These are phyloP conservation scores for Pyronema omphalodes DNA, from an alignment of 495 filamentous ascomycete genomes.

Conservation along the genomic window DNA sequence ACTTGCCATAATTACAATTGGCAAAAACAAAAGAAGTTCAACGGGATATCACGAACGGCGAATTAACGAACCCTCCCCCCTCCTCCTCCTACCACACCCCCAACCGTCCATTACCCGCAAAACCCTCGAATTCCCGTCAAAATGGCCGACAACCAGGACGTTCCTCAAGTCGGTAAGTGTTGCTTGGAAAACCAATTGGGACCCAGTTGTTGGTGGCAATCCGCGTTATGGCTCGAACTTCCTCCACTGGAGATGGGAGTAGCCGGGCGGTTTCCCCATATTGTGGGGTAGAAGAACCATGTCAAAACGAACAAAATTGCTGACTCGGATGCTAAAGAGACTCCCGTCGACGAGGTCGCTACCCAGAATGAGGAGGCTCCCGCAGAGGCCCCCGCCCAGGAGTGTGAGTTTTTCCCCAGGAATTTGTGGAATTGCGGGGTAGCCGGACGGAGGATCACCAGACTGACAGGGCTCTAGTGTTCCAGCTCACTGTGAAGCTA, in stretches of 20 bases:
- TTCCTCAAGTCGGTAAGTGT: conserved; percentile 3
- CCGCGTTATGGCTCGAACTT: background rate
- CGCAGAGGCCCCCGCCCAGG: conserved; percentile 9
- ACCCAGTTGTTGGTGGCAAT: too few species aligned
- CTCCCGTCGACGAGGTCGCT: background rate
- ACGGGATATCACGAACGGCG: too few species aligned
- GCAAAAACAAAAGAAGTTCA: too few species aligned
- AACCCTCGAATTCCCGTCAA: background rate
- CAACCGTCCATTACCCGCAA: background rate
- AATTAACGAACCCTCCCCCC: background rate
- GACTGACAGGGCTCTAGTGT: conserved; percentile 29
- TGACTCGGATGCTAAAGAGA: background rate
- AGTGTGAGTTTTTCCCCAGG: conserved; percentile 11
- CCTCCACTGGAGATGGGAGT: background rate
- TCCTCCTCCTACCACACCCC: too few species aligned
- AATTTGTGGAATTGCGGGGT: conserved; percentile 3
- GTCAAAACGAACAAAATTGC: background rate
- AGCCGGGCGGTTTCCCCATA: background rate
- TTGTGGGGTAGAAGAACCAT: background rate
- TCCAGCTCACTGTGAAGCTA: conserved; percentile 64
- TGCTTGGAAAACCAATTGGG: background rate
- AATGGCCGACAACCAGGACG: conserved; percentile 2
- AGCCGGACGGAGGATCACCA: background rate
- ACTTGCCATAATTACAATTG: too few species aligned
- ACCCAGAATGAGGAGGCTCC: conserved; percentile 8